Percentiles rank a stretch among this genome's conserved stretches.
These are phyloP conservation scores for Kwoniella mangroviensis DNA, from an alignment of 768 basidiomycete genomes.

Conservation along the genomic window DNA sequence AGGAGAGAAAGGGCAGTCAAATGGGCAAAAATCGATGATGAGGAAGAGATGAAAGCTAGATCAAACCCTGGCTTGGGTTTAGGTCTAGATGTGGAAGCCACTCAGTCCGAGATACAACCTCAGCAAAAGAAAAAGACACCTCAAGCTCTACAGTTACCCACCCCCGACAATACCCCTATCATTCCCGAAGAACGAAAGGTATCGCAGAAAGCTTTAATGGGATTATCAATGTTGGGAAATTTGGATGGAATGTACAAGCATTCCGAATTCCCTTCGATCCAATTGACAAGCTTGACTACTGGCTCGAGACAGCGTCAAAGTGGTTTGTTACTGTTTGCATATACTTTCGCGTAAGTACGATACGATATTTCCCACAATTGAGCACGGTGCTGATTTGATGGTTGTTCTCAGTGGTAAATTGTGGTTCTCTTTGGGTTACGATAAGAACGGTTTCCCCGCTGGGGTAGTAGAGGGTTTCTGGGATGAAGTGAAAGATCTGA, in stretches of 20 bases:
- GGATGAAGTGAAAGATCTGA: slow-evolving; percentile 64
- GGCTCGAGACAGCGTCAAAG: slow-evolving; percentile 79
- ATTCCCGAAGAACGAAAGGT: slow-evolving; percentile 53
- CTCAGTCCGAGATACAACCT: not conserved
- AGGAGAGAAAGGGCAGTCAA: slow-evolving; percentile 66
- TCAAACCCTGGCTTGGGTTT: slow-evolving; percentile 18
- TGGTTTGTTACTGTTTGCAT: slow-evolving; percentile 78
- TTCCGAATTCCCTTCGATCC: slow-evolving; percentile 64
- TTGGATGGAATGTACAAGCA: slow-evolving; percentile 81
- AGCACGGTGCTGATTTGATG: slow-evolving; percentile 1
- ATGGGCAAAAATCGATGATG: slow-evolving; percentile 78
- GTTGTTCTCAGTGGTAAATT: slow-evolving; percentile 65
- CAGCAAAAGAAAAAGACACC: slow-evolving; percentile 60
- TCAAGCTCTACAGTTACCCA: slow-evolving; percentile 38
- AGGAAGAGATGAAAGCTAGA: slow-evolving; percentile 7
- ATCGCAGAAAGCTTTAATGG: slow-evolving; percentile 65
- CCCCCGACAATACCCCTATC: slow-evolving; percentile 19
- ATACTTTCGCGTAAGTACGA: slow-evolving; percentile 51
- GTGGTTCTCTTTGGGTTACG: slow-evolving; percentile 80
- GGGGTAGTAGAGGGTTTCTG: slow-evolving; percentile 71
- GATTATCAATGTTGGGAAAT: slow-evolving; percentile 81
- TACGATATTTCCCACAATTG: not conserved
- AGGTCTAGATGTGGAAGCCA: slow-evolving; percentile 15
- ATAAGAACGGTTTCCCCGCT: slow-evolving; percentile 73
- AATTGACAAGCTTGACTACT: slow-evolving; percentile 76